Conservation (phyloP, 2,329 filamentous ascomycete species). For the Chalara sp. region DNA sequence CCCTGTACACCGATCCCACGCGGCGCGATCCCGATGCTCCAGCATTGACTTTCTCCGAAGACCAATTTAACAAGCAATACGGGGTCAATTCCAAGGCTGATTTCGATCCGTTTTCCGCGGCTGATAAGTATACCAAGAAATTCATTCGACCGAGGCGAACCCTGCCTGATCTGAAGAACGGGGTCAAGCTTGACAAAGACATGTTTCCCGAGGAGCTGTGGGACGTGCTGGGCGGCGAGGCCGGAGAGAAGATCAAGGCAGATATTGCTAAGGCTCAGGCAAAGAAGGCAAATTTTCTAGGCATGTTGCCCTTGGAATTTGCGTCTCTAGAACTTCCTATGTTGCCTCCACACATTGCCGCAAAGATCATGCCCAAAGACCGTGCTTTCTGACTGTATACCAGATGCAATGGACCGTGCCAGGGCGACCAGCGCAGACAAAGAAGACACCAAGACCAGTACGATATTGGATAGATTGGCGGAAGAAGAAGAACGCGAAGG, state of each 20-base stretch:
- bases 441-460: too few species aligned
- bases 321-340: too few species aligned
- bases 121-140: slow-evolving; percentile 51
- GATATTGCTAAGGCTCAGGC: slow-evolving; percentile 23
- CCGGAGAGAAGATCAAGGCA: slow-evolving; percentile 15
- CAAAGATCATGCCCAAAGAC: too few species aligned
- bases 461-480: too few species aligned
- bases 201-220: slow-evolving; percentile 54
- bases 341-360: too few species aligned
- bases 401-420: too few species aligned
- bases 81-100: slow-evolving; percentile 29
- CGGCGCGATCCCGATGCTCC: slow-evolving; percentile 28
- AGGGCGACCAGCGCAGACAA: too few species aligned
- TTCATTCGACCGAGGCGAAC: slow-evolving; percentile 49
- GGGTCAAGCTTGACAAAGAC: slow-evolving; percentile 47
- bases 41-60: slow-evolving; percentile 35
- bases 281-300: slow-evolving; percentile 16
- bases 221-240: slow-evolving; percentile 39
- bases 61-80: slow-evolving; percentile 28
- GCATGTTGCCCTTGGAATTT: too few species aligned
- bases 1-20: slow-evolving; percentile 40
- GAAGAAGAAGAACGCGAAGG: slow-evolving; percentile 29
- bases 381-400: too few species aligned
- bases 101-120: slow-evolving; percentile 56
- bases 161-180: slow-evolving; percentile 44